Conservation (phyloP, 2,329 filamentous ascomycete species). For the Cladosporium oxysporum region DNA sequence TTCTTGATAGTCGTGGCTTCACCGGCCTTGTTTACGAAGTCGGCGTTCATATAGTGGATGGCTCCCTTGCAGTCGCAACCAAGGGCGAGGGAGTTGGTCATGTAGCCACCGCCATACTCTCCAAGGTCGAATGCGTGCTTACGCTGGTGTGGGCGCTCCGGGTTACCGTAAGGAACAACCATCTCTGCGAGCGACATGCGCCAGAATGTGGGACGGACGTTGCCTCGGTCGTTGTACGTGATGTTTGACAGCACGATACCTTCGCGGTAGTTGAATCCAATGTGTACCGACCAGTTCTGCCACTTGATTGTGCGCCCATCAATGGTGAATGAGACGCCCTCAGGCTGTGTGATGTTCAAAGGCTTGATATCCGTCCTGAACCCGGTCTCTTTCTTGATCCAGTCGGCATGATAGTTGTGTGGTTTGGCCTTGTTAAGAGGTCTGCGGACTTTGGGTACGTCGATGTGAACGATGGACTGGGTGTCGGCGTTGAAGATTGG, state of each 20-base stretch:
- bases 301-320: constrained; percentile 74
- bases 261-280: constrained; percentile 94
- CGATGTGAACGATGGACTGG: constrained; percentile 76
- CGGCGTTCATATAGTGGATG: constrained; percentile 88
- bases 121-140: constrained; percentile 78
- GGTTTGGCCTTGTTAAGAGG: constrained; percentile 71
- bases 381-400: constrained; percentile 71
- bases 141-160: constrained; percentile 75
- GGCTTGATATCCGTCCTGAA: constrained; percentile 80
- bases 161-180: constrained; percentile 87
- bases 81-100: constrained; percentile 75
- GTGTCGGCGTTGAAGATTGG: constrained; percentile 86
- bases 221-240: constrained; percentile 81
- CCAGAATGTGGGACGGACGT: constrained; percentile 78
- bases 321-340: constrained; percentile 83
- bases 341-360: constrained; percentile 82
- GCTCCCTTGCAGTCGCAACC: constrained; percentile 86
- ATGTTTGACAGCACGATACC: constrained; percentile 90
- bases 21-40: constrained; percentile 74
- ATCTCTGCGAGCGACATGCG: constrained; percentile 87
- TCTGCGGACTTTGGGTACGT: constrained; percentile 74
- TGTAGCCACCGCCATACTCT: constrained; percentile 78
- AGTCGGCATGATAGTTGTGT: constrained; percentile 77
- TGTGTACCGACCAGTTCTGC: constrained; percentile 93
- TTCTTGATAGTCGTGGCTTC: constrained; percentile 83